Conservation (phyloP, 495 filamentous ascomycete genomes). For the Penicillium coffeae region DNA sequence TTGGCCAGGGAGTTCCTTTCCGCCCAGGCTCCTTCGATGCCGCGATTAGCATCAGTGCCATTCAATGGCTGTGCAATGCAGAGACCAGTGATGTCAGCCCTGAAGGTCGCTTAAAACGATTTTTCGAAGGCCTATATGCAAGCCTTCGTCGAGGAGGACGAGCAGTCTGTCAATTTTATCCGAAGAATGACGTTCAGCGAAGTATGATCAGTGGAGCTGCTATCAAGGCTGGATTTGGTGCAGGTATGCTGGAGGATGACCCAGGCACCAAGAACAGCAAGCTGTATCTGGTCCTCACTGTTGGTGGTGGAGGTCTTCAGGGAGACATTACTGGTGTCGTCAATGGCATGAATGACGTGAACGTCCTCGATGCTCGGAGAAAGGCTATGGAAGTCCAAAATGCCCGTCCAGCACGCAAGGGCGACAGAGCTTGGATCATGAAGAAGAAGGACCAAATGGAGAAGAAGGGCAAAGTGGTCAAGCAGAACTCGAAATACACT, state of each 20-base stretch:
- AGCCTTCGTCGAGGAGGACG: conserved; percentile 78
- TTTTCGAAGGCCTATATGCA: conserved; percentile 90
- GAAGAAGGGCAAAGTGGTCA: conserved; percentile 89
- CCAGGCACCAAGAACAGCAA: conserved; percentile 93
- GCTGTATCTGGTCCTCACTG: conserved; percentile 88
- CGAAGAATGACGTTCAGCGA: conserved; percentile 88
- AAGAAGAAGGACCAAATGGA: conserved; percentile 96
- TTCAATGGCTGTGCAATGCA: conserved; percentile 98
- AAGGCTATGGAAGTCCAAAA: conserved; percentile 42
- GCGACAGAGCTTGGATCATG: conserved; percentile 85
- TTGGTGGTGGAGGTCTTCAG: conserved; percentile 71
- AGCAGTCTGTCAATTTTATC: conserved; percentile 97
- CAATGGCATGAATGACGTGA: conserved; percentile 80
- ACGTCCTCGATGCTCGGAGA: conserved; percentile 68
- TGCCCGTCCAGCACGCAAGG: conserved; percentile 59
- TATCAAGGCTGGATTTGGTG: conserved; percentile 90
- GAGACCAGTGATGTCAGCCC: conserved; percentile 80
- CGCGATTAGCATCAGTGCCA: conserved; percentile 87
- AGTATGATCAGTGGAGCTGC: conserved; percentile 87
- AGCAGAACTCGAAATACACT: conserved; percentile 85
- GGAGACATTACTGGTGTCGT: conserved; percentile 86
- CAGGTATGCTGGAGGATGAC: conserved; percentile 92
- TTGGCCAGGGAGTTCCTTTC: conserved; percentile 93
- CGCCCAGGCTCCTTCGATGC: conserved; percentile 91
- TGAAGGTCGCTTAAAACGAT: conserved; percentile 69